Percentiles rank a stretch among this genome's conserved stretches.
phyloP scores from a whole-genome alignment of 2,329 filamentous ascomycete genomes.

The Fusarium zealandicum region DNA sequence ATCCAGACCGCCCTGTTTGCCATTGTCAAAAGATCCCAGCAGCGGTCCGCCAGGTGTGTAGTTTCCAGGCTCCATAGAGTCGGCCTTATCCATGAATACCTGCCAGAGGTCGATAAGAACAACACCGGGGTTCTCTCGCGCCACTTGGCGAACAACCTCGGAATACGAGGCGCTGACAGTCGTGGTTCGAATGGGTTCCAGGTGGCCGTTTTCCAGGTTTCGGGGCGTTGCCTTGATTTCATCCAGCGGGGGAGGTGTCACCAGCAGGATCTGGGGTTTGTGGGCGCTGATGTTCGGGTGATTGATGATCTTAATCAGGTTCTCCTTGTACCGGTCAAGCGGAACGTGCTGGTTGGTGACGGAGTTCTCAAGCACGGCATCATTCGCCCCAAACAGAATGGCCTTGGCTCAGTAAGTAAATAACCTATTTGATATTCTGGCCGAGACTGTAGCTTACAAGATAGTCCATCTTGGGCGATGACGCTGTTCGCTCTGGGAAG shows the following conservation, averaged over 20 bases:
- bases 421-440: not conserved
- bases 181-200: constrained; percentile 53
- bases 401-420: constrained; percentile 57
- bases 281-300: constrained; percentile 76
- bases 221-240: constrained; percentile 68
- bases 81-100: constrained; percentile 76
- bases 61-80: constrained; percentile 63
- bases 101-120: constrained; percentile 81
- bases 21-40: constrained; percentile 59
- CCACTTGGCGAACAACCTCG: constrained; percentile 69
- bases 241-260: constrained; percentile 85
- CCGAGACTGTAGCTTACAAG: constrained; percentile 57
- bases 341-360: constrained; percentile 77
- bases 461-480: constrained; percentile 67
- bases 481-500: constrained; percentile 68
- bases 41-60: constrained; percentile 57
- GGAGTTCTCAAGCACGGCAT: constrained; percentile 73
- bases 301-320: constrained; percentile 74
- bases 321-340: constrained; percentile 75
- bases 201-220: constrained; percentile 57
- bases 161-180: constrained; percentile 64
- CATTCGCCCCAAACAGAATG: constrained; percentile 89
- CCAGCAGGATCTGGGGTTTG: constrained; percentile 74
- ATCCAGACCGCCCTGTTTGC: constrained; percentile 59
- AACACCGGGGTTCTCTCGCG: constrained; percentile 70